A percentile compares a stretch with the other conserved stretches of the same genome.
phyloP scores from a whole-genome alignment of 2,329 filamentous ascomycete species.

The Cladophialophora yegresii region DNA sequence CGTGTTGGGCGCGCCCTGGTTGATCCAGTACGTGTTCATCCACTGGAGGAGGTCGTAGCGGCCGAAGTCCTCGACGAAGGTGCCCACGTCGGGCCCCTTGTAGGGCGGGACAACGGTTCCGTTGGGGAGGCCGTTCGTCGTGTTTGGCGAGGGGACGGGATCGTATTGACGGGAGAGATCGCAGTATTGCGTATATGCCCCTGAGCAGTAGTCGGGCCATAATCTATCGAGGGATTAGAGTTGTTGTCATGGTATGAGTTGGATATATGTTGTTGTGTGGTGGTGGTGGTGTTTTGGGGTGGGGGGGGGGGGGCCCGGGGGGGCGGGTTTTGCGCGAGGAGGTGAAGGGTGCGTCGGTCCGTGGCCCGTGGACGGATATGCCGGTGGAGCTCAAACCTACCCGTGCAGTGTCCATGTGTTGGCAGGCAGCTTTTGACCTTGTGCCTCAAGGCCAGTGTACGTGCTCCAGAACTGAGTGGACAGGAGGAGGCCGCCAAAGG shows the following conservation, averaged over 20 bases:
- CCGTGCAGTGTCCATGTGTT: slow-evolving; percentile 14
- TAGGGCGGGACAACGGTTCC: slow-evolving; percentile 58
- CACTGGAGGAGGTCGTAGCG: slow-evolving; percentile 62
- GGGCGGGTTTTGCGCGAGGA: too few relatives aligned
- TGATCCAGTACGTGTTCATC: slow-evolving; percentile 69
- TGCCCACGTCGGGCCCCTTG: slow-evolving; percentile 59
- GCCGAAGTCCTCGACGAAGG: slow-evolving; percentile 61
- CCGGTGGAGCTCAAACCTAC: slow-evolving; percentile 35
- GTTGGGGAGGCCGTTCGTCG: slow-evolving; percentile 58
- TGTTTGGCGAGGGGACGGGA: slow-evolving; percentile 62
- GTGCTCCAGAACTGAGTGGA: slow-evolving; percentile 67
- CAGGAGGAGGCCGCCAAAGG: slow-evolving; percentile 64
- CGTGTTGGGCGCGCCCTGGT: slow-evolving; percentile 57
- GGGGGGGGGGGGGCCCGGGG: too few relatives aligned
- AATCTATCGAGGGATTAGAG: slow-evolving; percentile 49
- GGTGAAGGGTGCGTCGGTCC: too few relatives aligned
- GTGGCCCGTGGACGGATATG: too few relatives aligned
- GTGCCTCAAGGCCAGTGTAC: slow-evolving; percentile 61
- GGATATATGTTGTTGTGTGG: neutral
- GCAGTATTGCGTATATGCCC: slow-evolving; percentile 68
- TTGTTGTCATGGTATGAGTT: neutral
- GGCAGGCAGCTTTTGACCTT: slow-evolving; percentile 61
- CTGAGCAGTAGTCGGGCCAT: slow-evolving; percentile 58
- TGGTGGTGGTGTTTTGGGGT: too few relatives aligned
- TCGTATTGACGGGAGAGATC: slow-evolving; percentile 65